Percentiles rank a stretch among this genome's conserved stretches.
Evolutionary conservation across 495 filamentous ascomycete species (phyloP).

Genomic region (Sphaerosporella brunnea): DNA sequence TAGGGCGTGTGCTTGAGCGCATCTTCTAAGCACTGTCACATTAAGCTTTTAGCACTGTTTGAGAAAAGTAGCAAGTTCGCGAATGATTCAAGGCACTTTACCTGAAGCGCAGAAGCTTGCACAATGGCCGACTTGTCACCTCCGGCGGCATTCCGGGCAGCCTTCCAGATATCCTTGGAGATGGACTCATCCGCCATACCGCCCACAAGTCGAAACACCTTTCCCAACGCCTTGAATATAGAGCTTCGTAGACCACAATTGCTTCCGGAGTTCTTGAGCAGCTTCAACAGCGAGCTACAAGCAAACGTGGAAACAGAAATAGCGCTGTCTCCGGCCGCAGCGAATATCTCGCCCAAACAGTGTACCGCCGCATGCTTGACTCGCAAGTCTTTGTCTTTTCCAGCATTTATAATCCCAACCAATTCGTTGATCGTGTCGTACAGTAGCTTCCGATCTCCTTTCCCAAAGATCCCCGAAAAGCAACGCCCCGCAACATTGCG

Average conservation of each 20-base stretch:
- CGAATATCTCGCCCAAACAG: conserved; percentile 79
- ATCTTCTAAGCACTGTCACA: conserved; percentile 48
- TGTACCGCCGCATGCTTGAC: conserved; percentile 53
- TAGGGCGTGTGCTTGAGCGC: conserved; percentile 52
- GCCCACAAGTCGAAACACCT: conserved; percentile 52
- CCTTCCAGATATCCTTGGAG: conserved; percentile 88
- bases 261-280: conserved; percentile 60
- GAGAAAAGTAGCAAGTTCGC: neutral
- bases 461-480: conserved; percentile 65
- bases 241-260: conserved; percentile 67
- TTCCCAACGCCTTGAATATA: conserved; percentile 61
- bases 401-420: conserved; percentile 50
- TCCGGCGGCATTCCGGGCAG: conserved; percentile 55
- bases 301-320: conserved; percentile 64
- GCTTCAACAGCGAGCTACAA: conserved; percentile 51
- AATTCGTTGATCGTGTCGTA: conserved; percentile 91
- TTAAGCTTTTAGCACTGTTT: neutral
- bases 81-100: conserved; percentile 8
- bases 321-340: conserved; percentile 78
- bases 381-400: conserved; percentile 67
- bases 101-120: conserved; percentile 42
- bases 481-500: conserved; percentile 73
- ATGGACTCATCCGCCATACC: conserved; percentile 64
- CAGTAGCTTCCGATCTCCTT: conserved; percentile 76
- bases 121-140: conserved; percentile 69